Evolutionary conservation across 2,329 filamentous ascomycete genomes (phyloP).

Genomic region (Ramularia endophylla): DNA sequence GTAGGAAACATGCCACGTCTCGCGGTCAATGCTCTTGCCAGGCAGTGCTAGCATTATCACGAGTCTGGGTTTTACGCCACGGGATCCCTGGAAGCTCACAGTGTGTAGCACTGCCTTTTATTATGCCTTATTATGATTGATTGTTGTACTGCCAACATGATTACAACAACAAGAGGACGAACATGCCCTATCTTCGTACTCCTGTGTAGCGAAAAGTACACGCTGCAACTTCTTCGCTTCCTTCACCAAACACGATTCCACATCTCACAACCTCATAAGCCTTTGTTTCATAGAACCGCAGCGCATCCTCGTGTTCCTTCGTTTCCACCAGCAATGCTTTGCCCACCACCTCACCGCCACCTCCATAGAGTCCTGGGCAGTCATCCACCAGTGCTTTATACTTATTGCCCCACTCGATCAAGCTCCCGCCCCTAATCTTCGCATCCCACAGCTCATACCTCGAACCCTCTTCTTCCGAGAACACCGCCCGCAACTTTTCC

Average conservation of each 20-base stretch:
- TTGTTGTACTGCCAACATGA: too few relatives aligned
- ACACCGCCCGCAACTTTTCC: slow-evolving; percentile 26
- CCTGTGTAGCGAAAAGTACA: slow-evolving; percentile 1
- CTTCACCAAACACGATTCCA: slow-evolving; percentile 18
- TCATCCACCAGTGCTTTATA: slow-evolving; percentile 37
- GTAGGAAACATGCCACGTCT: too few relatives aligned
- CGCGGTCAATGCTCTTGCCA: too few relatives aligned
- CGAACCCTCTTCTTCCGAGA: slow-evolving; percentile 19
- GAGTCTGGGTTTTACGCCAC: too few relatives aligned
- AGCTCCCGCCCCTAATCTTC: slow-evolving; percentile 13
- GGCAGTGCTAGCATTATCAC: too few relatives aligned
- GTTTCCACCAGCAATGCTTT: slow-evolving; percentile 29
- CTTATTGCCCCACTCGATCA: slow-evolving; percentile 33
- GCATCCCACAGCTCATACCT: slow-evolving; percentile 21
- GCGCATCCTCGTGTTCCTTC: slow-evolving; percentile 30
- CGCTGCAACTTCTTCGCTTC: background rate
- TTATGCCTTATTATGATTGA: too few relatives aligned
- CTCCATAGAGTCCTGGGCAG: background rate
- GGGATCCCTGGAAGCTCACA: too few relatives aligned
- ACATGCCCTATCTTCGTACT: too few relatives aligned
- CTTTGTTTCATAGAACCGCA: slow-evolving; percentile 34
- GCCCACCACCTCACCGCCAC: slow-evolving; percentile 21
- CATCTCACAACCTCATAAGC: slow-evolving; percentile 38
- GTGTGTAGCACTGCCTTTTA: too few relatives aligned
- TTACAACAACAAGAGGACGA: too few relatives aligned